phyloP scores from a whole-genome alignment of 129 eudicot genomes.

The Centrapalus pauciflorus region DNA sequence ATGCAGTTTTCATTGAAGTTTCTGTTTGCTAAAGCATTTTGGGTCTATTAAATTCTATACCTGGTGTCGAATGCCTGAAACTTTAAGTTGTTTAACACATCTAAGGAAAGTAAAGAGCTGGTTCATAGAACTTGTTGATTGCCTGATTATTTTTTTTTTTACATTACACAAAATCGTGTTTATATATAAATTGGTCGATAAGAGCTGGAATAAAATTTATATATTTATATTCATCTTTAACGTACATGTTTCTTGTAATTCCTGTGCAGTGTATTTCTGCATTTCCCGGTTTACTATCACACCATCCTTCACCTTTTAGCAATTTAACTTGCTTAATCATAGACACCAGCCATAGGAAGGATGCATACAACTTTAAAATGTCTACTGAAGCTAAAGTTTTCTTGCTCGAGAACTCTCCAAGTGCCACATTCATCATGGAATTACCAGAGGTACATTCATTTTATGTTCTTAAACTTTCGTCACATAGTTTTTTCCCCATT shows the following conservation, averaged over 20 bases:
- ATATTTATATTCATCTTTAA: neutral
- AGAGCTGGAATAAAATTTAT: neutral
- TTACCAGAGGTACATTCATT: conserved; percentile 12
- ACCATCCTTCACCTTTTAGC: neutral
- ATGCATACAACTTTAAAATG: neutral
- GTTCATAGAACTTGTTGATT: too few relatives aligned
- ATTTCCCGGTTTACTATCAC: neutral
- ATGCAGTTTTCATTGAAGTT: too few relatives aligned
- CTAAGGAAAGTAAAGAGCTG: too few relatives aligned
- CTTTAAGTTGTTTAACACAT: too few relatives aligned
- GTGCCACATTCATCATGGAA: conserved; percentile 7
- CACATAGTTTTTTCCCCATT: too few relatives aligned
- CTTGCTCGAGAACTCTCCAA: conserved; percentile 22
- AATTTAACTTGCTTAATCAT: neutral
- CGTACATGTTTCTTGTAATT: neutral
- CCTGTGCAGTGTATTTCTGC: conserved; percentile 13
- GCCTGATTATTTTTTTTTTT: too few relatives aligned
- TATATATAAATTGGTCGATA: too few relatives aligned
- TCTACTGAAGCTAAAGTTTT: conserved; percentile 10
- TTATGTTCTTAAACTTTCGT: neutral
- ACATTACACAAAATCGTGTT: too few relatives aligned
- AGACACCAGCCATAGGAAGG: neutral
- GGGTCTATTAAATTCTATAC: too few relatives aligned
- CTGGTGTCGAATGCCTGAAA: too few relatives aligned
- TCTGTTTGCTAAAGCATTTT: too few relatives aligned